These are phyloP conservation scores for Pyrenophora teres DNA, from an alignment of 2,329 filamentous ascomycete genomes.

Conservation along the genomic window DNA sequence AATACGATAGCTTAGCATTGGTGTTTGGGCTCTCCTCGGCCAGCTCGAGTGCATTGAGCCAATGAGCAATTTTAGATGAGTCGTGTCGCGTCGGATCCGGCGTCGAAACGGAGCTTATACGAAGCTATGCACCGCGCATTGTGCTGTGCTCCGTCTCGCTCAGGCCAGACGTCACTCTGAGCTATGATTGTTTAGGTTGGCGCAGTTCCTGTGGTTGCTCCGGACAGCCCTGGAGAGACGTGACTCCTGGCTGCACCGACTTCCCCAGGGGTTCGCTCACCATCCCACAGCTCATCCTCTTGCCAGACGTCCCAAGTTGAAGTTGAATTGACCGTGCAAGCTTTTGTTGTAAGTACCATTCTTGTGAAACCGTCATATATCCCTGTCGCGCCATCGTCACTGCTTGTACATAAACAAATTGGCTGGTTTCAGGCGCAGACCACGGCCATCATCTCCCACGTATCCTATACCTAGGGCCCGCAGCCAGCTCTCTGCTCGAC, in stretches of 20 bases:
- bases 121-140: slow-evolving; percentile 2
- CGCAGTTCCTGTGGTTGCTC: slow-evolving; percentile 22
- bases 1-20: no score
- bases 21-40: background rate
- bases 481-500: slow-evolving; percentile 14
- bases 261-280: slow-evolving; percentile 15
- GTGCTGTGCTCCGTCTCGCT: slow-evolving; percentile 9
- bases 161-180: slow-evolving; percentile 21
- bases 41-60: background rate
- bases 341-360: slow-evolving; percentile 29
- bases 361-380: slow-evolving; percentile 15
- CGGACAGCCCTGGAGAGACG: slow-evolving; percentile 9
- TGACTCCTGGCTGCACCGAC: slow-evolving; percentile 9
- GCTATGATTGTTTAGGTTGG: slow-evolving; percentile 20
- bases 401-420: slow-evolving; percentile 33
- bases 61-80: background rate
- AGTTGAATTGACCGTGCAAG: slow-evolving; percentile 2
- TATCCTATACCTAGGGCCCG: slow-evolving; percentile 17
- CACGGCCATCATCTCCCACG: slow-evolving; percentile 35
- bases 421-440: slow-evolving; percentile 28
- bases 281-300: slow-evolving; percentile 3
- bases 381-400: slow-evolving; percentile 24
- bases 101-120: slow-evolving; percentile 5
- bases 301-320: background rate
- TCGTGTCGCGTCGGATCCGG: background rate